Evolutionary conservation across 202 grass and related monocot species (phyloP).

Genomic region (Zoysia matrella): DNA sequence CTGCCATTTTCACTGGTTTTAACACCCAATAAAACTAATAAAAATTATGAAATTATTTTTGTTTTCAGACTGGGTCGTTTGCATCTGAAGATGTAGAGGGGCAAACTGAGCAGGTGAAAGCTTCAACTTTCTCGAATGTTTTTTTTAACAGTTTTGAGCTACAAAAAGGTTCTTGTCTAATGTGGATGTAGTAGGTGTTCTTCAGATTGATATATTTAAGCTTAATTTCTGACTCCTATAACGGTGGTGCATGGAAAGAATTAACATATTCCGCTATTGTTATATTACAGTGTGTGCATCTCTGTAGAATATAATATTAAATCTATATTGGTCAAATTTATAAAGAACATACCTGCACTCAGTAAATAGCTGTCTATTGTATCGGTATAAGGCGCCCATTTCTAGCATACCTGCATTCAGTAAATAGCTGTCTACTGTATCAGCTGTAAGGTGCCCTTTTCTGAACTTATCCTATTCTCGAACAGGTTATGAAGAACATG

Average conservation of each 20-base stretch:
- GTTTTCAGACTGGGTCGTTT: constrained; percentile 87
- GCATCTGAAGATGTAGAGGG: constrained; percentile 88
- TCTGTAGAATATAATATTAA: neutral
- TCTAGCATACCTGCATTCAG: neutral
- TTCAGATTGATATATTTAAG: neutral
- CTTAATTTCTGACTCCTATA: neutral
- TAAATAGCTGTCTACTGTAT: neutral
- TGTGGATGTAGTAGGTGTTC: constrained; percentile 6
- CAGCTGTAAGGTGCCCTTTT: constrained; percentile 4
- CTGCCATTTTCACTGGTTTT: neutral
- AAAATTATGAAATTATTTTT: neutral
- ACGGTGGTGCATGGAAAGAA: neutral
- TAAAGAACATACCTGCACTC: neutral
- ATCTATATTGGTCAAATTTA: neutral
- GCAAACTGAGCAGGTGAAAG: constrained; percentile 92
- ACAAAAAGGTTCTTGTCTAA: neutral
- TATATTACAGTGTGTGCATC: neutral
- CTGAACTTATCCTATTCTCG: neutral
- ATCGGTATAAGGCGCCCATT: no score
- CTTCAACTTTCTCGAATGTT: neutral
- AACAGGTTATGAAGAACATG: constrained; percentile 93
- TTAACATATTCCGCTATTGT: neutral
- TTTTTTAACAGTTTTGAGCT: neutral
- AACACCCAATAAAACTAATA: constrained; percentile 15
- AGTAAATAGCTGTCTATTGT: no score